phyloP scores from a whole-genome alignment of 2,329 filamentous ascomycete genomes.

The Pestalotiopsis sp. region DNA sequence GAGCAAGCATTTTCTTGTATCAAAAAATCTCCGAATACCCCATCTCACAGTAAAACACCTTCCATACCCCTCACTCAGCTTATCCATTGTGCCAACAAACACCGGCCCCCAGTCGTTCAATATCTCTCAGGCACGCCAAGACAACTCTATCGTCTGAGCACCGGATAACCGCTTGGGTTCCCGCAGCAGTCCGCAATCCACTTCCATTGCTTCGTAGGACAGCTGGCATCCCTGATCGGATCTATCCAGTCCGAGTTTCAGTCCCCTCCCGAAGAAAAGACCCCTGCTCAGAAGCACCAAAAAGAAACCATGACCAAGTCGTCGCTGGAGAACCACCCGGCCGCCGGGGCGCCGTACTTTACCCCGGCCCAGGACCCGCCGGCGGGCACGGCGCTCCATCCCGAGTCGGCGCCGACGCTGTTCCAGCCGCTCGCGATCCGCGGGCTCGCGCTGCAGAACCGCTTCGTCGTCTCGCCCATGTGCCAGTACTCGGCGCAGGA shows the following conservation, averaged over 20 bases:
- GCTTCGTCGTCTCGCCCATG: slow-evolving; percentile 63
- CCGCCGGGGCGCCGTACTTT: slow-evolving; percentile 51
- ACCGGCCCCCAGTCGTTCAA: slow-evolving; percentile 35
- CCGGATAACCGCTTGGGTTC: neutral
- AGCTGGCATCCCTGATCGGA: neutral
- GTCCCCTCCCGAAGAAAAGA: neutral
- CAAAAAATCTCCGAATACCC: neutral
- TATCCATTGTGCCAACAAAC: slow-evolving; percentile 29
- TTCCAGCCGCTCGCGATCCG: slow-evolving; percentile 61
- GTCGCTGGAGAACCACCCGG: slow-evolving; percentile 33
- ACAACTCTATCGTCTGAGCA: neutral
- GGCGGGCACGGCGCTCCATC: slow-evolving; percentile 49
- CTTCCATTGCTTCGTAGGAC: neutral
- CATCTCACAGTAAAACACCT: neutral
- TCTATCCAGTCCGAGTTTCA: neutral
- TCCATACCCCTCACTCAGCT: slow-evolving; percentile 12
- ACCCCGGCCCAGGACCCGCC: slow-evolving; percentile 57
- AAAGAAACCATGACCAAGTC: slow-evolving; percentile 2
- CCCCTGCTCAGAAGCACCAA: neutral
- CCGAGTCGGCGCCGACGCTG: slow-evolving; percentile 49
- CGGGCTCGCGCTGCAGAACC: slow-evolving; percentile 66
- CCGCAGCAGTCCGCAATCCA: neutral
- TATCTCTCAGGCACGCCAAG: slow-evolving; percentile 12
- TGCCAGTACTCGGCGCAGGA: slow-evolving; percentile 60
- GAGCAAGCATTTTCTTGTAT: neutral